phyloP scores from a whole-genome alignment of 1,284 basidiomycete species.

The Rhodotorula sp. region DNA sequence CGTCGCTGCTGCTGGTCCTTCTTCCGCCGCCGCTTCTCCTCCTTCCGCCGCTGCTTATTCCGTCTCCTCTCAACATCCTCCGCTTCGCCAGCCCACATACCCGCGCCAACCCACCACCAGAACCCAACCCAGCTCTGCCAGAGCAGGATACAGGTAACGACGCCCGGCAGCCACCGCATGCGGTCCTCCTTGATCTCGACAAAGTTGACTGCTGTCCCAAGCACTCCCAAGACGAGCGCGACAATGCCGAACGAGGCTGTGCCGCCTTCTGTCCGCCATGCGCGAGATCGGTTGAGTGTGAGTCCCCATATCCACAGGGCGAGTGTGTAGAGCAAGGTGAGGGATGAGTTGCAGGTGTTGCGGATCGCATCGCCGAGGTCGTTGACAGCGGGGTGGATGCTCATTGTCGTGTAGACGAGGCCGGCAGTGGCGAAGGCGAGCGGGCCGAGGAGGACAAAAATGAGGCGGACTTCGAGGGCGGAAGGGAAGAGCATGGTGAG shows the following conservation, averaged over 20 bases:
- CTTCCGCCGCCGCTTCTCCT: constrained; percentile 18
- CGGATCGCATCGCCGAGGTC: constrained; percentile 73
- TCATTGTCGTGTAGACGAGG: constrained; percentile 78
- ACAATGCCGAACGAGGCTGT: constrained; percentile 89
- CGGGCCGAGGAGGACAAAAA: constrained; percentile 82
- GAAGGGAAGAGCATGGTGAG: constrained; percentile 94
- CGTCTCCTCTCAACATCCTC: constrained; percentile 61
- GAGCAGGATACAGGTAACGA: constrained; percentile 81
- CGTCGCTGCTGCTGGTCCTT: constrained; percentile 11
- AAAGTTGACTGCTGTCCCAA: constrained; percentile 79
- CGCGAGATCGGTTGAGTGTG: constrained; percentile 80
- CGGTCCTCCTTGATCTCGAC: constrained; percentile 79
- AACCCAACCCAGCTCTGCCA: constrained; percentile 67
- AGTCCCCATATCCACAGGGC: constrained; percentile 92
- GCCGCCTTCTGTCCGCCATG: constrained; percentile 81
- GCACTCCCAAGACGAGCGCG: constrained; percentile 70
- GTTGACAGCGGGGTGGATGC: constrained; percentile 54
- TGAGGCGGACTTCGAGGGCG: constrained; percentile 80
- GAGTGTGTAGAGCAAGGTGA: constrained; percentile 87
- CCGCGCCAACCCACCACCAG: constrained; percentile 78
- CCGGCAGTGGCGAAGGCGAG: constrained; percentile 79
- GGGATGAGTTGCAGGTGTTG: constrained; percentile 92
- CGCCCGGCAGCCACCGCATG: constrained; percentile 77
- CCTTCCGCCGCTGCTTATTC: constrained; percentile 32
- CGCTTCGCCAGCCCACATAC: constrained; percentile 65